A percentile compares a stretch with the other conserved stretches of the same genome.
phyloP scores from a whole-genome alignment of 345 rosid species.

The Triadica sebifera region DNA sequence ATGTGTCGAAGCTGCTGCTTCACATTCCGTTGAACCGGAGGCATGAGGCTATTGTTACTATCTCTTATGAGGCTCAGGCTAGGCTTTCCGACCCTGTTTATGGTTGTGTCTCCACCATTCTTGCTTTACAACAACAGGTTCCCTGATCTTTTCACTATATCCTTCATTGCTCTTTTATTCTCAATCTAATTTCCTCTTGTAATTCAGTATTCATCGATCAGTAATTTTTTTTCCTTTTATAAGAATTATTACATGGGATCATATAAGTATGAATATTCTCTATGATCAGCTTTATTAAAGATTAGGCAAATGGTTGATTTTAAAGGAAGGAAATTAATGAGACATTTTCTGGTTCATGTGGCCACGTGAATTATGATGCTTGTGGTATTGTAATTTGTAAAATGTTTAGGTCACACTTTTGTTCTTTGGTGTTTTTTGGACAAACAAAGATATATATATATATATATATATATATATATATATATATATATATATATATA shows the following conservation, averaged over 20 bases:
- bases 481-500: too few species aligned
- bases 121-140: constrained; percentile 94
- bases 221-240: too few species aligned
- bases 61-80: constrained; percentile 93
- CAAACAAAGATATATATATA: too few species aligned
- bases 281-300: too few species aligned
- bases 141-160: too few species aligned
- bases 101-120: constrained; percentile 90
- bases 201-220: too few species aligned
- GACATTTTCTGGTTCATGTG: background rate
- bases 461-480: too few species aligned
- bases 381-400: background rate
- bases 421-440: constrained; percentile 1
- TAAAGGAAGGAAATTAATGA: too few species aligned
- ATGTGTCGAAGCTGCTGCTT: constrained; percentile 75
- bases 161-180: background rate
- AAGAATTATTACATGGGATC: too few species aligned
- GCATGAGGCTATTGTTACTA: constrained; percentile 87
- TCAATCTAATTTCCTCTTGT: background rate
- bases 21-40: constrained; percentile 82
- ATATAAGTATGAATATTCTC: too few species aligned
- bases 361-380: constrained; percentile 7
- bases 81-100: constrained; percentile 93
- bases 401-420: background rate
- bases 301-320: background rate